Base-by-base conservation (phyloP, 2,329 filamentous ascomycete genomes). In the Fusarium burgessii region DNA sequence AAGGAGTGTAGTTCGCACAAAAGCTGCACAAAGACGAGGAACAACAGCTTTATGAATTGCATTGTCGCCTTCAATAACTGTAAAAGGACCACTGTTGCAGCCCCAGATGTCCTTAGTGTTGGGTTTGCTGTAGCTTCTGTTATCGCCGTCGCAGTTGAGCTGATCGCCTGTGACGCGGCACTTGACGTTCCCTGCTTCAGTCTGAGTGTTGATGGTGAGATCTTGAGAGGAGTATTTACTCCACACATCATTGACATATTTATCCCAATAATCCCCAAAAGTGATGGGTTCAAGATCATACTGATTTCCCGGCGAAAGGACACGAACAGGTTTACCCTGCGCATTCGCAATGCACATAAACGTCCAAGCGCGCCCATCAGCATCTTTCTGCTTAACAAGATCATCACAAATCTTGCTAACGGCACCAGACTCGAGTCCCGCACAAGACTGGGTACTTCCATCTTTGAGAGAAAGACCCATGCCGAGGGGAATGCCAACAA, bases 11-110 rank as follows among this genome's bases (percentile, higher is more conserved):
- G 78, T 80, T n/a, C 85, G 83, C 52, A 79, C 77, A 74, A 87
- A 86, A n/a, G 84, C 85, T 1, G 85, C 84, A 66, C 85, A 87
- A 7, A 87, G 80, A 8, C 84, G 81, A 5, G 85, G 82, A 2
- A 87, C 80, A 3, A 85, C 77, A 2, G 84, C 83, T 5, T 76
- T 58, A 69, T 85, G 83, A 5, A 84, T 71, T 8, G 59, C 77
- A 59, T 83, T 84, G 65, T 85, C 83, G 11, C 71, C 72, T 1
- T 58, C 70, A 5, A 71, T 56, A n/a, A 80, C 79, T 4, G 68
- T 78, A 60, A 87, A 87, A 0, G 85, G 81, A 0, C 85, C 85
- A 14, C 78, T 81, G 79, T 85, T 83, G 79, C 85, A 87, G 25
- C 84, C 83, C 79, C 84, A 88, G 71, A 87, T 85, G 62, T 87